These are phyloP conservation scores for Arabidopsis thaliana DNA, from an alignment of 345 rosid species.

Conservation along the genomic window TAIR10.1 NC_003074.8:2251501-2252000, in stretches of 20 bases:
- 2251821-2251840: too few relatives aligned
- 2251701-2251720: neutral
- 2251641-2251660: neutral
- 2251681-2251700: neutral
- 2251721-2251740: neutral
- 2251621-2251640: too few relatives aligned
- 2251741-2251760: neutral
- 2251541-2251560: constrained; percentile 31
- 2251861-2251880: neutral
- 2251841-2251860: constrained; percentile 3
- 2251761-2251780: neutral
- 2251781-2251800: neutral
- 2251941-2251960: too few relatives aligned
- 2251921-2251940: constrained; percentile 6
- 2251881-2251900: neutral
- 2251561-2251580: constrained; percentile 69
- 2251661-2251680: neutral
- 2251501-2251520: neutral
- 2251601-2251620: constrained; percentile 47
- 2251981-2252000: constrained; percentile 8
- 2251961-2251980: neutral
- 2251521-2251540: constrained; percentile 2
- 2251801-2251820: neutral
- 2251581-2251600: constrained; percentile 52
- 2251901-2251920: neutral